phyloP scores from a whole-genome alignment of 2,329 filamentous ascomycete species.

The Knufia fluminis region DNA sequence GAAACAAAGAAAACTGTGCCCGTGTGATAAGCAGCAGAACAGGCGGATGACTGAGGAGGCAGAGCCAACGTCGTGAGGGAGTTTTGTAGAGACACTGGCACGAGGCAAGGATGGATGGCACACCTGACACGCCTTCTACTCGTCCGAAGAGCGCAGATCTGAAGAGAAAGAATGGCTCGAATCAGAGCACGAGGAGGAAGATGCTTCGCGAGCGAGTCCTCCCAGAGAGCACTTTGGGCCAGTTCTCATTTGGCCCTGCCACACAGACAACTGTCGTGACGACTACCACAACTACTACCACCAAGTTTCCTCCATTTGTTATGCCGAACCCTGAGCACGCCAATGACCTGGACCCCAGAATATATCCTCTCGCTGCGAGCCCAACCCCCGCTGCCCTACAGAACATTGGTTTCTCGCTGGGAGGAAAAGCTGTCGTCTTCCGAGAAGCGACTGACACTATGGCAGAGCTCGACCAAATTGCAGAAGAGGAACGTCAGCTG shows the following conservation, averaged over 20 bases:
- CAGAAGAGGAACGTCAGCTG: slow-evolving; percentile 18
- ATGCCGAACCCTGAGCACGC: slow-evolving; percentile 64
- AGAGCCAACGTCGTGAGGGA: background rate
- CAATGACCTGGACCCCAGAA: slow-evolving; percentile 68
- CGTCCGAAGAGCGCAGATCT: background rate
- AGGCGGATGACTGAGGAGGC: background rate
- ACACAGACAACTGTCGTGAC: slow-evolving; percentile 65
- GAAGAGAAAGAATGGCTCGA: background rate
- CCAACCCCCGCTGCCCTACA: slow-evolving; percentile 72
- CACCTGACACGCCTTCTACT: background rate
- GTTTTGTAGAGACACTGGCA: background rate
- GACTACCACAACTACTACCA: slow-evolving; percentile 81
- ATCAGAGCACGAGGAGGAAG: slow-evolving; percentile 6
- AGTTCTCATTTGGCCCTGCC: slow-evolving; percentile 53
- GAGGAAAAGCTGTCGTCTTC: slow-evolving; percentile 52
- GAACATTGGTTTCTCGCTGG: slow-evolving; percentile 65
- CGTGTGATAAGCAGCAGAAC: background rate
- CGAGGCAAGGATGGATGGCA: background rate
- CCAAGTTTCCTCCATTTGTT: slow-evolving; percentile 72
- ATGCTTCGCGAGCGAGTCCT: background rate
- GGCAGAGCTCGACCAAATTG: slow-evolving; percentile 38
- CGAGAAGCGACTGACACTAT: slow-evolving; percentile 52
- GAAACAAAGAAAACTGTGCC: background rate
- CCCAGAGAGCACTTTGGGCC: slow-evolving; percentile 35
- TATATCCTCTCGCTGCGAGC: slow-evolving; percentile 77